Conservation (phyloP, 768 basidiomycete species). For the Collybiopsis luxurians region DNA sequence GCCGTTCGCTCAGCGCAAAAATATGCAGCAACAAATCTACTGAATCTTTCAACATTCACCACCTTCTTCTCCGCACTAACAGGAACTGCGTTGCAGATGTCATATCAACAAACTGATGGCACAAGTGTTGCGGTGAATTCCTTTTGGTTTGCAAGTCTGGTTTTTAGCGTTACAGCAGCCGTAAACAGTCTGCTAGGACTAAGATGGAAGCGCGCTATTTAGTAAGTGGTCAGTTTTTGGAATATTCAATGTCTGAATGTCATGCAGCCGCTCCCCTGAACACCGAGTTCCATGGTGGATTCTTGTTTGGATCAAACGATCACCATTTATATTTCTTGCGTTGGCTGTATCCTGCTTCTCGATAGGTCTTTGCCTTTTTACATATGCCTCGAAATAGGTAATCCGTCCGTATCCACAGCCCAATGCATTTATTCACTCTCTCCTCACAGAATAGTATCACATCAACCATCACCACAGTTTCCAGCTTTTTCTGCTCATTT, state of each 20-base stretch:
- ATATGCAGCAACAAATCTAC: conserved; percentile 64
- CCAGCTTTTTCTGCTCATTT: conserved; percentile 72
- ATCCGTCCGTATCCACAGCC: conserved; percentile 11
- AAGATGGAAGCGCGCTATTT: conserved; percentile 83
- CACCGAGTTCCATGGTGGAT: conserved; percentile 83
- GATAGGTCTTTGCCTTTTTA: conserved; percentile 71
- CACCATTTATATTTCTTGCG: conserved; percentile 79
- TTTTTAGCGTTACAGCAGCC: conserved; percentile 75
- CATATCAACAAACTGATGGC: conserved; percentile 38
- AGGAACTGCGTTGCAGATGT: conserved; percentile 67
- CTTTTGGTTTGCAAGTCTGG: conserved; percentile 74
- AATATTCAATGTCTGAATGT: neutral
- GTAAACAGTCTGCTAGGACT: conserved; percentile 73
- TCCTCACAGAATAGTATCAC: conserved; percentile 50
- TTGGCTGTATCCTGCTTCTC: conserved; percentile 84
- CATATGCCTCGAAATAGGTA: conserved; percentile 73
- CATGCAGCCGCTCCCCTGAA: conserved; percentile 62
- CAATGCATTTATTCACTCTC: neutral
- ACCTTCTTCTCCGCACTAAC: conserved; percentile 36
- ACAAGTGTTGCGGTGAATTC: conserved; percentile 58
- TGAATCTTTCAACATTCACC: conserved; percentile 74
- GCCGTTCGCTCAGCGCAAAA: conserved; percentile 76
- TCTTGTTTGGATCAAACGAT: conserved; percentile 83
- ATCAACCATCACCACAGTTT: conserved; percentile 70
- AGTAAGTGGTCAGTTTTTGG: conserved; percentile 43